These are phyloP conservation scores for Chlorella variabilis DNA, from an alignment of 163 green algal species.

Conservation along the genomic window DNA sequence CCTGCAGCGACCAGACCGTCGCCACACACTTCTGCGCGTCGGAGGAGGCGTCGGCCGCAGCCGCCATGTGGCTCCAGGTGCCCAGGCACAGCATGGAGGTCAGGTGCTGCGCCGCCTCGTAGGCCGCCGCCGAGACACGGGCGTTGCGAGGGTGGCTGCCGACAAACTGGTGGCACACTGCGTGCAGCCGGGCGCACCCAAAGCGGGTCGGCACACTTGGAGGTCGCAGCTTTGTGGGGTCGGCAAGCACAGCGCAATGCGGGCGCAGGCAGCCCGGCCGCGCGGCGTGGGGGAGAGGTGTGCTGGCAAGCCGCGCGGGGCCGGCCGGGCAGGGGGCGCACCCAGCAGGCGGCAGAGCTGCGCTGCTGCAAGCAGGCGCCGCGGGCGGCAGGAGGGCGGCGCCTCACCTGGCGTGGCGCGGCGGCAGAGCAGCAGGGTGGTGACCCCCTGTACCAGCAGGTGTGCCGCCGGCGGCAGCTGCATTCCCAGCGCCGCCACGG, in stretches of 20 bases:
- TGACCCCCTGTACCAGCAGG: background rate
- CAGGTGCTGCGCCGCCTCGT: background rate
- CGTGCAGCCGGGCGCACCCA: too few species aligned
- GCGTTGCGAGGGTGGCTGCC: background rate
- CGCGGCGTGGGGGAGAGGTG: too few species aligned
- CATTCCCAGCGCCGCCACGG: background rate
- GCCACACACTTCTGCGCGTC: background rate
- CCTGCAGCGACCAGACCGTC: background rate
- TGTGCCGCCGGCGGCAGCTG: background rate
- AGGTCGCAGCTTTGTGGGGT: too few species aligned
- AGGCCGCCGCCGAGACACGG: background rate
- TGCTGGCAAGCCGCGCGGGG: too few species aligned
- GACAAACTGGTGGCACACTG: slow-evolving; percentile 1
- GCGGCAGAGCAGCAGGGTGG: background rate
- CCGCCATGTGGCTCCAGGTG: background rate
- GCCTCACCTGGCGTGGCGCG: background rate
- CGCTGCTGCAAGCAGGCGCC: background rate
- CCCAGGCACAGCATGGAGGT: background rate
- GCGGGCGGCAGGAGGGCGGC: too few species aligned
- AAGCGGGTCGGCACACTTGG: background rate
- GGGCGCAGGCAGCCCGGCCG: background rate
- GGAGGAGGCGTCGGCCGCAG: background rate
- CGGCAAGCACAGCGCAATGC: too few species aligned
- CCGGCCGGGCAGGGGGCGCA: too few species aligned
- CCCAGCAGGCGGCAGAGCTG: background rate